Evolutionary conservation across 2,329 filamentous ascomycete genomes (phyloP), one percentile per base, ranked within the genome.

Genomic region (Curvularia eragrostidis): DNA sequence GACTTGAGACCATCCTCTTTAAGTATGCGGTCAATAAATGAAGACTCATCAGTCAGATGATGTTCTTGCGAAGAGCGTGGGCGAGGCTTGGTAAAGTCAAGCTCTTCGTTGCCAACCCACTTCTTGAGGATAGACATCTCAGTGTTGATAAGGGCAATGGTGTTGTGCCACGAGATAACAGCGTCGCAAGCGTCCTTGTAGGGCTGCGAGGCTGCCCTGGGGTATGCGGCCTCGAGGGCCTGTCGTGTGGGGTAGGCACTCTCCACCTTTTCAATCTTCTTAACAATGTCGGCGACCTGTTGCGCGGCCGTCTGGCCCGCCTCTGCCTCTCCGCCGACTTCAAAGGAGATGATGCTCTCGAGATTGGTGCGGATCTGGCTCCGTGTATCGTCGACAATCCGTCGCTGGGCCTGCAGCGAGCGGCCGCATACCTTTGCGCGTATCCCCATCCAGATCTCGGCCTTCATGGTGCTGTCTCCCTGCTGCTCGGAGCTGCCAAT

Each of bases 1-100:
- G 93, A 97, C 69, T 93, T 94, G 47, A 99, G 82, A 1, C 93
- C 93, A 73, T 98, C 95, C 76, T 98, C 94, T 73, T 98, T 98
- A 81, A 99, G 85, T 26, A 99, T 86, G 42, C 94, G 87, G 75
- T 99, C 95, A 55, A 99, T 86, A 77, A 99, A 99, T 0, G 93
- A 96, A 0, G 92, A 89, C 68, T 97, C 93, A 70, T 98, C 94
- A 24, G 88, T 88, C 47, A 97, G 85, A 56, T 91, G 90, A 65
- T 89, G 87, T 59, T 86, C 86, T 59, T 83, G 84, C 2, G 87
- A 86, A 0, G 91, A 89, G 58, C 86, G 85, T 52, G 87, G 84
- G 63, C 90, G 89, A 21, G 88, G 85, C 71, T 90, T 90, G 49
- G 87, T 87, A 73, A 98, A 99, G 77, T 98, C 93, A 38, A 99